A percentile compares a stretch with the other conserved stretches of the same genome.
phyloP scores from a whole-genome alignment of 225 moss, liverwort and hornwort genomes.

The Anthoceros angustus region DNA sequence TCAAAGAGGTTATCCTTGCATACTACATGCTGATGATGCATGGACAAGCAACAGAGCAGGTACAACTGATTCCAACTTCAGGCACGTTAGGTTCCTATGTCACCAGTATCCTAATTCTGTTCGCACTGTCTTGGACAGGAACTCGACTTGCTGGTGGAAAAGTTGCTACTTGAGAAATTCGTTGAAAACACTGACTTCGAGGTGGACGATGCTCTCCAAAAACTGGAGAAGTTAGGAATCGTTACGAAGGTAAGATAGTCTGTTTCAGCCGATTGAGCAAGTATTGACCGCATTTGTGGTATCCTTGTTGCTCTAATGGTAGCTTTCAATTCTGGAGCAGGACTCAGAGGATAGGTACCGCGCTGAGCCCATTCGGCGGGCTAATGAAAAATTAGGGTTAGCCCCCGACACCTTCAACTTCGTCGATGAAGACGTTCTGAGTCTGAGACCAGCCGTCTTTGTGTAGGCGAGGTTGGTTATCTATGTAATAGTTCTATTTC shows the following conservation, averaged over 20 bases:
- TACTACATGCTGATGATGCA: conserved; percentile 47
- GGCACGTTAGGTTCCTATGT: too few relatives aligned
- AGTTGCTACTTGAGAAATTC: conserved; percentile 32
- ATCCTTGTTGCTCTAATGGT: too few relatives aligned
- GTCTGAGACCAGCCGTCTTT: neutral
- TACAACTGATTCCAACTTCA: neutral
- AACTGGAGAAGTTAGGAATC: conserved; percentile 35
- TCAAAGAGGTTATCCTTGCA: conserved; percentile 53
- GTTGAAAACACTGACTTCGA: conserved; percentile 48
- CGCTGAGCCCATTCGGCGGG: neutral
- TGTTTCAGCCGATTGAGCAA: too few relatives aligned
- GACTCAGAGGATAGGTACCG: neutral
- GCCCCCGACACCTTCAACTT: neutral
- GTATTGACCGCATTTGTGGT: too few relatives aligned
- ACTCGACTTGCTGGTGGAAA: conserved; percentile 37
- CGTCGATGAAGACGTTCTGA: neutral
- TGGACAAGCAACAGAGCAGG: conserved; percentile 44
- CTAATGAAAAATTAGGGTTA: neutral
- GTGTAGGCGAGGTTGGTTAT: neutral
- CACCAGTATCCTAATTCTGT: neutral
- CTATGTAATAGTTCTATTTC: too few relatives aligned
- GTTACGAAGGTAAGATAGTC: conserved; percentile 22
- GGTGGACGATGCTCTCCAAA: conserved; percentile 38
- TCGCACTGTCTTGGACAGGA: conserved; percentile 17
- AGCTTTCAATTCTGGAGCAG: neutral